These are phyloP conservation scores for Acanthamoeba healyi DNA, from an alignment of 208 protist species.

Conservation along the genomic window DNA sequence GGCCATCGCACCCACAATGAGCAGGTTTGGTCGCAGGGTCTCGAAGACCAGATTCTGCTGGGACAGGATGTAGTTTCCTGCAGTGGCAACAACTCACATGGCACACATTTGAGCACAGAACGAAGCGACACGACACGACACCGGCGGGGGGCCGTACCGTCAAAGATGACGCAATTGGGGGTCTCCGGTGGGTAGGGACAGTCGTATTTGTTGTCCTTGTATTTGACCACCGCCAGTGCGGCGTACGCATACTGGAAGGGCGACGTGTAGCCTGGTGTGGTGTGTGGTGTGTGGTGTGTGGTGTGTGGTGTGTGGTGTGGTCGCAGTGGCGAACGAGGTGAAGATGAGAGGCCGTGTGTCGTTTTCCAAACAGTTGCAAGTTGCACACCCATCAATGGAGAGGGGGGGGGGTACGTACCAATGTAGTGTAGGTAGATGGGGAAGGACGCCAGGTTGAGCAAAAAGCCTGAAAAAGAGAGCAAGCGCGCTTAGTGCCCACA, in stretches of 20 bases:
- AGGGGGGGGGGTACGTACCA: not conserved
- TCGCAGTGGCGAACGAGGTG: not conserved
- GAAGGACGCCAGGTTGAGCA: not conserved
- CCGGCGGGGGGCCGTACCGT: not conserved
- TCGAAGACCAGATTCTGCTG: too few species aligned
- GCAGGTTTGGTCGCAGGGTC: too few species aligned
- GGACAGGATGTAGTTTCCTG: conserved; percentile 17
- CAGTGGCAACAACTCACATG: not conserved
- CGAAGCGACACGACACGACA: not conserved
- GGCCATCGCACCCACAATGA: not conserved
- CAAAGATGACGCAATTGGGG: not conserved
- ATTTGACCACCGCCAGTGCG: not conserved
- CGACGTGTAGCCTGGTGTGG: not conserved
- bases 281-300: not conserved
- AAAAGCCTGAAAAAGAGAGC: not conserved
- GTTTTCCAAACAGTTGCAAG: too few species aligned
- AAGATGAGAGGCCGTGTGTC: too few species aligned
- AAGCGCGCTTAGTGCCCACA: not conserved
- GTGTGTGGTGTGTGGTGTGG: not conserved
- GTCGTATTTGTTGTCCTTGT: conserved; percentile 32
- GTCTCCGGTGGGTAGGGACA: not conserved
- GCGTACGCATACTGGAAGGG: conserved; percentile 37
- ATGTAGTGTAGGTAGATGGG: conserved; percentile 3
- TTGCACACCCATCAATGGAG: too few species aligned
- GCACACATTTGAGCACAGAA: not conserved